Percentiles rank a stretch among this genome's conserved stretches.
Evolutionary conservation across 2,329 filamentous ascomycete genomes (phyloP).

Genomic region (Aspergillus caelatus): DNA sequence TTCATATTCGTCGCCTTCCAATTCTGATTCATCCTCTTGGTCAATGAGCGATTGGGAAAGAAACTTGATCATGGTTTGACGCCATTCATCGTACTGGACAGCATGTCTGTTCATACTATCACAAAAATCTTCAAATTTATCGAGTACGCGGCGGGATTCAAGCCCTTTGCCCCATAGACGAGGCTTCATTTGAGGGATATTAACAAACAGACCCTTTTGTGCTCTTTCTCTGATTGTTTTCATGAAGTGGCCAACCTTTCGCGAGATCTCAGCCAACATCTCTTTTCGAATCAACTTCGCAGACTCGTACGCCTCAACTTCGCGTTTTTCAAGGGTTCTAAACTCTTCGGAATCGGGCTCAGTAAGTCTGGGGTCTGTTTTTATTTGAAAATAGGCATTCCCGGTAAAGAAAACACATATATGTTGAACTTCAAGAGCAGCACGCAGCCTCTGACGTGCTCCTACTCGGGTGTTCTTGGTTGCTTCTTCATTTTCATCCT

Average conservation of each 20-base stretch:
- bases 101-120: conserved; percentile 73
- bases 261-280: conserved; percentile 64
- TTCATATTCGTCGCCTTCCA: conserved; percentile 87
- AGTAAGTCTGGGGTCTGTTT: conserved; percentile 67
- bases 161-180: conserved; percentile 65
- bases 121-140: conserved; percentile 67
- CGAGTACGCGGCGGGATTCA: conserved; percentile 68
- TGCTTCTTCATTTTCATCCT: conserved; percentile 41
- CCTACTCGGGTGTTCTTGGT: conserved; percentile 54
- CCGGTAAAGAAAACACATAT: conserved; percentile 82
- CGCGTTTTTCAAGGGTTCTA: conserved; percentile 66
- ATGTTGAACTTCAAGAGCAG: conserved; percentile 77
- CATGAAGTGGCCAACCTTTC: conserved; percentile 68
- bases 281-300: conserved; percentile 79
- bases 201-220: conserved; percentile 58
- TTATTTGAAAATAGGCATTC: conserved; percentile 82
- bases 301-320: conserved; percentile 72
- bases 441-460: conserved; percentile 68
- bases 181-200: conserved; percentile 63
- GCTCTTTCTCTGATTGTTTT: conserved; percentile 59
- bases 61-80: conserved; percentile 70
- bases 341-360: conserved; percentile 69
- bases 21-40: conserved; percentile 72
- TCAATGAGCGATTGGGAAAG: conserved; percentile 78
- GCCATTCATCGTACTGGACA: conserved; percentile 71